A percentile compares a stretch with the other conserved stretches of the same genome.
Conservation (phyloP, 2,329 filamentous ascomycete species). For the Amauroascus niger region DNA sequence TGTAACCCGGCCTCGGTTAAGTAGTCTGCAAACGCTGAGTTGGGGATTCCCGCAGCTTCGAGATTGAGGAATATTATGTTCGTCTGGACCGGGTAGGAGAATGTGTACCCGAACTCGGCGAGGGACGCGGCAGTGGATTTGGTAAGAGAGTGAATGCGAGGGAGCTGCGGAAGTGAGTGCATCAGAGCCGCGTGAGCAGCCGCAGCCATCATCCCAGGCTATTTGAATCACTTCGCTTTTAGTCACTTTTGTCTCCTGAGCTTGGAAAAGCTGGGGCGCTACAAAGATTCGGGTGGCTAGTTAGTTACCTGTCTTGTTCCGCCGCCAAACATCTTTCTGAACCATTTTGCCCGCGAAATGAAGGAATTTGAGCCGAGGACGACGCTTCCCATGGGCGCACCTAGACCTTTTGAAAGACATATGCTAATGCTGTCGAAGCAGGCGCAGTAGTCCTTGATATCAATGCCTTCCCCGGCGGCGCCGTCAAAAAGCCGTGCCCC, state of each 20-base stretch:
- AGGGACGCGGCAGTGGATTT: slow-evolving; percentile 19
- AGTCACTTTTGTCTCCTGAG: background rate
- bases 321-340: slow-evolving; percentile 26
- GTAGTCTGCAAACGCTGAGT: slow-evolving; percentile 19
- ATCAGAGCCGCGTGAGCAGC: slow-evolving; percentile 21
- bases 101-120: slow-evolving; percentile 19
- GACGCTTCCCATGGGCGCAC: slow-evolving; percentile 23
- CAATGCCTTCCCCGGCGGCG: slow-evolving; percentile 20
- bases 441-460: slow-evolving; percentile 24
- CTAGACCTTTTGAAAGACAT: slow-evolving; percentile 24
- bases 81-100: slow-evolving; percentile 22
- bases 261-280: background rate
- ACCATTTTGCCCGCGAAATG: slow-evolving; percentile 25
- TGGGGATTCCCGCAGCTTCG: slow-evolving; percentile 18
- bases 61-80: slow-evolving; percentile 25
- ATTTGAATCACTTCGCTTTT: background rate
- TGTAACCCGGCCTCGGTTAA: slow-evolving; percentile 18
- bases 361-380: slow-evolving; percentile 23
- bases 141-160: slow-evolving; percentile 20
- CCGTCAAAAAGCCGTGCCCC: slow-evolving; percentile 27
- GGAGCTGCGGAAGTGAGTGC: slow-evolving; percentile 20
- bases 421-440: slow-evolving; percentile 29
- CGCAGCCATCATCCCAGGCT: slow-evolving; percentile 27
- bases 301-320: slow-evolving; percentile 20
- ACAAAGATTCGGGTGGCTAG: too few relatives aligned